Base-by-base conservation (phyloP, 495 filamentous ascomycete species). In the Hypoxylon perforatum region DNA sequence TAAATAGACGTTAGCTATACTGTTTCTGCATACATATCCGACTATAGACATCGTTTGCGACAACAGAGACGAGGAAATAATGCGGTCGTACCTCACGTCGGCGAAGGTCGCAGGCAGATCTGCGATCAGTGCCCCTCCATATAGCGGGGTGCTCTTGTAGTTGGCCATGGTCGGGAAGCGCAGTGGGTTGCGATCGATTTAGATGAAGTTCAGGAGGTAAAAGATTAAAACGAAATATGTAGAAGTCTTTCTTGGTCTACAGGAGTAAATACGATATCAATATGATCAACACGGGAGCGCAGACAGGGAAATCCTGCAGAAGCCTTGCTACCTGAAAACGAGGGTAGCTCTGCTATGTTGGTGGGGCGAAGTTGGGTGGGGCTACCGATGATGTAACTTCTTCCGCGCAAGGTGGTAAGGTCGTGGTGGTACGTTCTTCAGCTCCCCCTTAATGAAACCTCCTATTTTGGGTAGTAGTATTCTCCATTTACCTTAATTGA, bases 101-200 rank as follows among this genome's bases (percentile, higher is more conserved):
- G 86, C 82, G 78, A 93, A 97, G 51, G 81, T 84, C 42, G 83
- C 72, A 15, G 93, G 93, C 12, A 95, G 80, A 56, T 89, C 83
- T 59, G 84, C 88, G 55, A 84, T 82, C 65, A 97, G 88, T 54
- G 93, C 92, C 57, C 91, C 92, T 75, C 92, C 93, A 76, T 90
- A 97, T 68, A 97, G 88, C 44, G 82, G 81, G 69, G 84, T 85
- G 65, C 73, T 77, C 48, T 79, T 81, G 80, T 86, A 90, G 18
- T 56, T 65, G 15, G 78, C 56, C 78, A 80, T 80, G 45, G 28
- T 46, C 23, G 55, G 39, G 19, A 35, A n/a, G 3, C 17, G 15
- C 17, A 18, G 11, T 4, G 17, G 17, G 8, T 19, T 33, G 30
- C 8, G 30, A 9, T 33, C 1, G 30, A 28, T 28, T 28, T 10